Evolutionary conservation across 1,284 basidiomycete genomes (phyloP).

Genomic region (Laetiporus sulphureus): DNA sequence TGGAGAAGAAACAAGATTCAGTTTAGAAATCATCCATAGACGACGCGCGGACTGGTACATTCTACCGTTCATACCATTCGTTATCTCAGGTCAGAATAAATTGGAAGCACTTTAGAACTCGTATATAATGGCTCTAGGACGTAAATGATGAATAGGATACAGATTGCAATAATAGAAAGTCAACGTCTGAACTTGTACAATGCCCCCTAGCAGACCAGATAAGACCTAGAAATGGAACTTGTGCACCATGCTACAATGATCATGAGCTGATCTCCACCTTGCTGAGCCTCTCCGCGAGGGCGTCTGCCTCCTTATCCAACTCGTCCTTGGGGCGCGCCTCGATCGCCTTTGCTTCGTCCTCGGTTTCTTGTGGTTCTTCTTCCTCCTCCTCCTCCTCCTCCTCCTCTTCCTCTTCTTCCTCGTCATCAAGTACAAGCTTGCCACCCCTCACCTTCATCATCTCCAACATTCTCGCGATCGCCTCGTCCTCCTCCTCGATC

Average conservation of each 20-base stretch:
- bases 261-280: conserved; percentile 40
- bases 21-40: background rate
- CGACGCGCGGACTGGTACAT: no score
- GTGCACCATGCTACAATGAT: background rate
- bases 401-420: conserved; percentile 76
- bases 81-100: no score
- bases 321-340: conserved; percentile 26
- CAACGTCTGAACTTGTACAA: no score
- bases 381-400: conserved; percentile 52
- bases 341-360: conserved; percentile 28
- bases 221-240: conserved; percentile 1
- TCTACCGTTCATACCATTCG: no score
- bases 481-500: conserved; percentile 68
- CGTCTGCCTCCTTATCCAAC: conserved; percentile 38
- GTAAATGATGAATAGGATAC: no score
- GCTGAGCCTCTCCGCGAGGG: conserved; percentile 55
- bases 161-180: no score
- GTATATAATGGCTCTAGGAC: no score
- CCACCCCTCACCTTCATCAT: conserved; percentile 67
- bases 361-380: conserved; percentile 37
- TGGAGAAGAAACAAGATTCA: background rate
- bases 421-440: conserved; percentile 52
- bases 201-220: conserved; percentile 6
- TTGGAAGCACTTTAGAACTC: no score
- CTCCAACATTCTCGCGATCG: conserved; percentile 56